Evolutionary conservation across 2,329 filamentous ascomycete genomes (phyloP), one percentile per base, ranked within the genome.

Genomic region (Phoma sp.): DNA sequence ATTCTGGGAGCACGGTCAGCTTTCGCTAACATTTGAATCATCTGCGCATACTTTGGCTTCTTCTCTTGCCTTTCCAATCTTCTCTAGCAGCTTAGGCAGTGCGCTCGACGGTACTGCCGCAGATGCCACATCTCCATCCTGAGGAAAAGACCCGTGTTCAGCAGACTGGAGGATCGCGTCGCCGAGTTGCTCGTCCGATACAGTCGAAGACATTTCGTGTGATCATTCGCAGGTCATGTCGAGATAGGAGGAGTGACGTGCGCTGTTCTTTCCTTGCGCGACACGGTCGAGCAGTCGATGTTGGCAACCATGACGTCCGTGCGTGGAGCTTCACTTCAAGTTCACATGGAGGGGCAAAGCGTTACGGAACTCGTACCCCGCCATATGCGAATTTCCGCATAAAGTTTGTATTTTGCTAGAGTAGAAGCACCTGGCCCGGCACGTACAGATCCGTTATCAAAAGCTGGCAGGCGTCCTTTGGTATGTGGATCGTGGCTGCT

Each of bases 91-190:
- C 49, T 74, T 76, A 15, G 81, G 77, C 7, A 87, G 74, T 43
- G 78, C 76, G 51, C 74, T 74, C 10, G 80, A 64, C 29, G 81
- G 76, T 43, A 87, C 77, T 6, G 81, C 74, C 25, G 83, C 79
- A 6, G 84, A 81, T 58, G 82, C 77, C 49, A 86, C 74, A 58
- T 79, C 70, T 72, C 87, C 84, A 31, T 80, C 78, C 21, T 84
- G 82, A 15, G 85, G 84, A 63, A 85, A 87, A 27, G 74, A 73
- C 54, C 83, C 82, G 40, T 83, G 74, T 41, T 81, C 75, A 49
- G 89, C 82, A 65, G 88, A 90, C 57, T 85, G 79, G 52, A 91
- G 84, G 37, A 92, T 77, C 4, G 86, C 85, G 57, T 84, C 80
- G 61, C 84, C 85, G 49, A 88, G 74, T 44, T 71, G 68, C 25